phyloP scores from a whole-genome alignment of 2,329 filamentous ascomycete genomes.

The Ophiostoma populinum region DNA sequence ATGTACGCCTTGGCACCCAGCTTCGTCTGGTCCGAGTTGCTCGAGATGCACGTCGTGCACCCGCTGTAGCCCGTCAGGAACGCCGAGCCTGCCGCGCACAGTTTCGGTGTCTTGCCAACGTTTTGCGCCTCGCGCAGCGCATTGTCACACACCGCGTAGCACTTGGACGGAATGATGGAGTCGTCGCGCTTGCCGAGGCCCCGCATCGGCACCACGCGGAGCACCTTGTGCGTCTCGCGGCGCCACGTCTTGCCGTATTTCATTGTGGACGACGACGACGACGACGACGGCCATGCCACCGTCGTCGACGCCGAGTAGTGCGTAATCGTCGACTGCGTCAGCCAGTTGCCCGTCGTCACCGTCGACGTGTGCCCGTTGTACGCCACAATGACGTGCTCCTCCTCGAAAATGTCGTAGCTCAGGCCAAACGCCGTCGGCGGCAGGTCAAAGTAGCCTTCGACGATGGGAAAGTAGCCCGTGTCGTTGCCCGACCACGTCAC shows the following conservation, averaged over 20 bases:
- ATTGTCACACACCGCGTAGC: slow-evolving; percentile 36
- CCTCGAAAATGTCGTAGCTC: slow-evolving; percentile 42
- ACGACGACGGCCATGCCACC: background rate
- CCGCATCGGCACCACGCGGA: background rate
- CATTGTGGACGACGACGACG: background rate
- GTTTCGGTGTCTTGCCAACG: slow-evolving; percentile 26
- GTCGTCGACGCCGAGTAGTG: slow-evolving; percentile 18
- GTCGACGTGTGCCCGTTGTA: slow-evolving; percentile 21
- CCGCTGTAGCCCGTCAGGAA: slow-evolving; percentile 21
- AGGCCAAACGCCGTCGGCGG: slow-evolving; percentile 45
- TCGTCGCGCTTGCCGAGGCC: slow-evolving; percentile 22
- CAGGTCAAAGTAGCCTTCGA: slow-evolving; percentile 46
- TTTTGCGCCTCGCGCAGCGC: slow-evolving; percentile 27
- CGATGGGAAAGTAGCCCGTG: slow-evolving; percentile 34
- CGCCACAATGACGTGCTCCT: slow-evolving; percentile 21
- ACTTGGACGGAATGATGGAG: slow-evolving; percentile 26
- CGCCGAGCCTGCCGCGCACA: slow-evolving; percentile 26
- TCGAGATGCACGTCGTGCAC: slow-evolving; percentile 27
- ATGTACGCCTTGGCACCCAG: slow-evolving; percentile 19
- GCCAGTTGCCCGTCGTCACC: slow-evolving; percentile 37
- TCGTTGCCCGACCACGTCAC: slow-evolving; percentile 26
- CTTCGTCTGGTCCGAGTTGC: slow-evolving; percentile 14
- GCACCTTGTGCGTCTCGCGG: too few relatives aligned
- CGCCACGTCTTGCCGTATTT: background rate
- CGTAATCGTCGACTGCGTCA: slow-evolving; percentile 30